These are phyloP conservation scores for Pyrus communis DNA, from an alignment of 306 rosid species.

Conservation along the genomic window DNA sequence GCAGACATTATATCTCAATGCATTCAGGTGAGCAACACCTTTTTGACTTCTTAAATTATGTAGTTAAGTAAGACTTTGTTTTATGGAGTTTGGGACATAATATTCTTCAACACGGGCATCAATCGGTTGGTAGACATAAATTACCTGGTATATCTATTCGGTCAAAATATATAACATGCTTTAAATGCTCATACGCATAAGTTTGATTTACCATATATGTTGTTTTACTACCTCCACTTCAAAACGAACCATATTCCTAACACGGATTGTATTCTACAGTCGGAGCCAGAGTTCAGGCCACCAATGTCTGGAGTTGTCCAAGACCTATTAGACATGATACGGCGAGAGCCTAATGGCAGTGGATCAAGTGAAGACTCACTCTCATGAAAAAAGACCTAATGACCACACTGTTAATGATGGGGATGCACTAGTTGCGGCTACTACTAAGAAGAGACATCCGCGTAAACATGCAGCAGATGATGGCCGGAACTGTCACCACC, in stretches of 20 bases:
- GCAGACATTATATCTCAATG: constrained; percentile 87
- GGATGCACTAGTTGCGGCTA: constrained; percentile 20
- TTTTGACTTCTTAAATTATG: neutral
- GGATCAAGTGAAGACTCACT: constrained; percentile 55
- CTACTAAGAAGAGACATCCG: constrained; percentile 8
- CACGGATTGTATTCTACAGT: constrained; percentile 38
- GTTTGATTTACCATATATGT: neutral
- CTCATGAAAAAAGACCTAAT: constrained; percentile 7
- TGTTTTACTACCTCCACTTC: neutral
- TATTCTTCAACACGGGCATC: neutral
- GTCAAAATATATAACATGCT: neutral
- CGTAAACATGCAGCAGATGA: constrained; percentile 12
- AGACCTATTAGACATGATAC: constrained; percentile 73
- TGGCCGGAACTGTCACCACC: constrained; percentile 29
- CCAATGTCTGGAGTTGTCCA: constrained; percentile 86
- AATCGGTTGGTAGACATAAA: neutral
- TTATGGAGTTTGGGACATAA: neutral
- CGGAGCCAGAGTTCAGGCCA: constrained; percentile 91
- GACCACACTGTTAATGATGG: constrained; percentile 4
- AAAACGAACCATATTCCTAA: constrained; percentile 3
- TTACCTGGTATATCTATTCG: neutral
- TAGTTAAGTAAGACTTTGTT: neutral
- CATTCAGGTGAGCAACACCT: constrained; percentile 57
- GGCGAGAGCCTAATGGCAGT: constrained; percentile 49
- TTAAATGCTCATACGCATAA: neutral